Conservation (phyloP, 208 protist species). For the Wallacemonas sp. region DNA sequence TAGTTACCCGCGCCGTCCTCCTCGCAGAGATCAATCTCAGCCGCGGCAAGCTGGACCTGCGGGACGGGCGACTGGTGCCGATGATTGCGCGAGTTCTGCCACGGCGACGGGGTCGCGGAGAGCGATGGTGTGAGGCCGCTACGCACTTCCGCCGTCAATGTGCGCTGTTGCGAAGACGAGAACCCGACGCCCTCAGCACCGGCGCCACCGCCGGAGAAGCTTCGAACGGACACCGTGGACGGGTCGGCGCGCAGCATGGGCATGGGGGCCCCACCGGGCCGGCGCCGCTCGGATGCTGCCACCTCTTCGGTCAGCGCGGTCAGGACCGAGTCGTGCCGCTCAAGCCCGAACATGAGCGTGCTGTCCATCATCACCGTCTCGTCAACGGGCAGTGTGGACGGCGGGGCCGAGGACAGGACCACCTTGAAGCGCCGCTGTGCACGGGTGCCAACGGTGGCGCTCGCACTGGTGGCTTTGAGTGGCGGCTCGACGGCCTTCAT, state of each 20-base stretch:
- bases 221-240: background rate
- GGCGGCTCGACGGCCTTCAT: background rate
- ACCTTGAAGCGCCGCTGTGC: slow-evolving; percentile 10
- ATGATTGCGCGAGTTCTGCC: background rate
- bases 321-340: slow-evolving; percentile 13
- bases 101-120: background rate
- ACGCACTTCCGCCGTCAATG: background rate
- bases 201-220: background rate
- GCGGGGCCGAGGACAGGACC: background rate
- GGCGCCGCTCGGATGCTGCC: slow-evolving; percentile 29
- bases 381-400: background rate
- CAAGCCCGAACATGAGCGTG: background rate
- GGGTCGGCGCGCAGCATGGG: slow-evolving; percentile 33
- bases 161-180: background rate
- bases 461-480: no score
- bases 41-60: background rate
- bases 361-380: slow-evolving; percentile 12
- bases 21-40: slow-evolving; percentile 1
- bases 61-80: background rate
- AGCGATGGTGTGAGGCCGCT: background rate
- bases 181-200: background rate
- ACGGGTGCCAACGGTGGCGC: no score
- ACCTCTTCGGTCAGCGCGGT: slow-evolving; percentile 24
- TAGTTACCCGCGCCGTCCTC: slow-evolving; percentile 5
- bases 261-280: slow-evolving; percentile 32